Evolutionary conservation across 495 filamentous ascomycete species (phyloP).

Genomic region (Penicillium lagena): DNA sequence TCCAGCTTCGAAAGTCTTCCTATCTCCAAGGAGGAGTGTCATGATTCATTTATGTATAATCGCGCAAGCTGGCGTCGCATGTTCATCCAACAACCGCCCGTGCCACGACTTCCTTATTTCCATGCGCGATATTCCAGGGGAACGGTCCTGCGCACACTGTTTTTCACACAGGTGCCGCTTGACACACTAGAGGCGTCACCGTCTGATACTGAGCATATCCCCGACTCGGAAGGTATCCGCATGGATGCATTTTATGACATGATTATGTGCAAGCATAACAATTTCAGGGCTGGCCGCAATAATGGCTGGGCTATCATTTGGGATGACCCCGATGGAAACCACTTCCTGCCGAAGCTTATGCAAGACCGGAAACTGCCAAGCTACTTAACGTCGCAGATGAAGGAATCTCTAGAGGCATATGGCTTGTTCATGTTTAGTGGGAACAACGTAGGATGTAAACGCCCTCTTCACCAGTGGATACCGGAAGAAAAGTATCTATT

Average conservation of each 20-base stretch:
- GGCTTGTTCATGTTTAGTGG: background rate
- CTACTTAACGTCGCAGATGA: too few relatives aligned
- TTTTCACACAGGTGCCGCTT: background rate
- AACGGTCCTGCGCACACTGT: too few relatives aligned
- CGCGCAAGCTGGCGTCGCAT: slow-evolving; percentile 3
- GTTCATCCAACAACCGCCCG: slow-evolving; percentile 1
- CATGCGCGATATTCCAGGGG: background rate
- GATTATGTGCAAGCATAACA: background rate
- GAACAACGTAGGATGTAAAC: background rate
- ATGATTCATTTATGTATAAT: background rate
- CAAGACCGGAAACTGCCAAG: too few relatives aligned
- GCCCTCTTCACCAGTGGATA: background rate
- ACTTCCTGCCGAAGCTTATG: background rate
- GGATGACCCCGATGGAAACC: background rate
- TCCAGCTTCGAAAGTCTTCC: background rate
- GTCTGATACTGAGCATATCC: background rate
- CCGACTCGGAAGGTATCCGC: background rate
- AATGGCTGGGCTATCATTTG: background rate
- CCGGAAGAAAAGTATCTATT: background rate
- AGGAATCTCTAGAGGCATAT: background rate
- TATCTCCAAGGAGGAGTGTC: background rate
- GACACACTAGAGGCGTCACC: background rate
- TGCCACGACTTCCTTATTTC: background rate
- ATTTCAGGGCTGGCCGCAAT: background rate
- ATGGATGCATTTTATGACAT: background rate